Percentiles rank a stretch among this genome's conserved stretches.
Evolutionary conservation across 1,139 yeast genomes (phyloP).

Genomic region (Pichia sorboxylosa): DNA sequence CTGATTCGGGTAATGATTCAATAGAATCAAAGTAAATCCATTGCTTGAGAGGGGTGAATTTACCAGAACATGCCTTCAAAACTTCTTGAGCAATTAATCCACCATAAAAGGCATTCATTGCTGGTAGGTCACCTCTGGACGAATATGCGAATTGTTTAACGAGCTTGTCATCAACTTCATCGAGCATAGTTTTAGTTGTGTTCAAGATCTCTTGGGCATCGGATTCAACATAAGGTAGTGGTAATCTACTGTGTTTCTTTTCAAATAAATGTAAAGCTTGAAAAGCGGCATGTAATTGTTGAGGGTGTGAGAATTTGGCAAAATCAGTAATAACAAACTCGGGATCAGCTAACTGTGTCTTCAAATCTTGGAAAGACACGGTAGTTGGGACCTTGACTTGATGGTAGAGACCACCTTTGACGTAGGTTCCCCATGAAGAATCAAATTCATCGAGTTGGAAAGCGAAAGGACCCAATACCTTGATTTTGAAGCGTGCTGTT

Average conservation of each 20-base stretch:
- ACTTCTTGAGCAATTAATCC: conserved; percentile 96
- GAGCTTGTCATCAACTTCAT: conserved; percentile 50
- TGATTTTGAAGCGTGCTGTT: conserved; percentile 61
- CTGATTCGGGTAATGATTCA: conserved; percentile 68
- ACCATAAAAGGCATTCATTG: conserved; percentile 81
- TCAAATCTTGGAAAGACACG: conserved; percentile 51
- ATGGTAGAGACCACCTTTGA: conserved; percentile 79
- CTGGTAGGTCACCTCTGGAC: conserved; percentile 87
- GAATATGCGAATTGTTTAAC: conserved; percentile 69
- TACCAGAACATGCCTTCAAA: conserved; percentile 87
- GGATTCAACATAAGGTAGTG: conserved; percentile 63
- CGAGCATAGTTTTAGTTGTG: conserved; percentile 50
- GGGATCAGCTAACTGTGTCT: conserved; percentile 60
- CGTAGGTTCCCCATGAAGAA: conserved; percentile 47
- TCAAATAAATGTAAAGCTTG: conserved; percentile 76
- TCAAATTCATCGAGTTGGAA: conserved; percentile 52
- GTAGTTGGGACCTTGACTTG: conserved; percentile 79
- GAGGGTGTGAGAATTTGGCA: conserved; percentile 88
- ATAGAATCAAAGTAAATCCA: conserved; percentile 88
- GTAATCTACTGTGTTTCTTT: conserved; percentile 53
- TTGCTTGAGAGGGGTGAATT: conserved; percentile 84
- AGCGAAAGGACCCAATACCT: conserved; percentile 89
- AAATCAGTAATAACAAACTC: conserved; percentile 75
- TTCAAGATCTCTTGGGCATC: conserved; percentile 63
- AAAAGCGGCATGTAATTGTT: conserved; percentile 83